Base-by-base conservation (phyloP, 2,329 filamentous ascomycete species). In the Ophiostoma sp. region DNA sequence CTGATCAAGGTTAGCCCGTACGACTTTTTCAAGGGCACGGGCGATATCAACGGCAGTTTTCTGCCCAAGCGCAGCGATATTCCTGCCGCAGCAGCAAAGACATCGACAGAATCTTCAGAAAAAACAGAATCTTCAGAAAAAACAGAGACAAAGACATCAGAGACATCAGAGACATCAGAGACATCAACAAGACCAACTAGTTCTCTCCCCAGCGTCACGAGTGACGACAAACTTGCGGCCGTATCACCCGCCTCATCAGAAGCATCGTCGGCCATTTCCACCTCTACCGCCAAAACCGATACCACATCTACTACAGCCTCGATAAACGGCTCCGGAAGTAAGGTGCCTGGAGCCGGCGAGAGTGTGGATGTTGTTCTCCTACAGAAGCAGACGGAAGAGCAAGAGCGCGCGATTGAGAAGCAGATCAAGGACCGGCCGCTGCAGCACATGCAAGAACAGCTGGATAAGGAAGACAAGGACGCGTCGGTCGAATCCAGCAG, bases 1-100 rank as follows among this genome's bases (percentile, higher is more conserved):
- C 85, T 99, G 48, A 93, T 99, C 81, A 97, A 96, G 78, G 95
- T 99, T 44, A 89, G 89, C 1, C 93, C 94, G 0, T 99, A 97
- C 78, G 94, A 98, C 78, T 99, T 99, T 80, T 99, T 98, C 81
- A 92, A 96, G 71, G 95, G 95, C 20, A 97, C 97, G 73, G 95
- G 95, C 73, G 95, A 99, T 79, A 99, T 99, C 83, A 99, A 99
- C 81, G 96, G 94, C 15, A 97, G 92, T 77, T 99, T 98, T 77
- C 80, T 99, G 68, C 95, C 95, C 0, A 96, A 96, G 79, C 88
- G 85, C 71, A 80, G 86, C 75, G 84, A 89, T 75, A 79, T 86
- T 35, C 72, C 85, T 5, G 6, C 69, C 15, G 35, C 68, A 2
- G 48, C 52, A 20, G 5, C 39, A 6, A 36, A 0, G 69, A 17